These are phyloP conservation scores for Penicillium robsamsonii DNA, from an alignment of 495 filamentous ascomycete genomes.

Conservation along the genomic window DNA sequence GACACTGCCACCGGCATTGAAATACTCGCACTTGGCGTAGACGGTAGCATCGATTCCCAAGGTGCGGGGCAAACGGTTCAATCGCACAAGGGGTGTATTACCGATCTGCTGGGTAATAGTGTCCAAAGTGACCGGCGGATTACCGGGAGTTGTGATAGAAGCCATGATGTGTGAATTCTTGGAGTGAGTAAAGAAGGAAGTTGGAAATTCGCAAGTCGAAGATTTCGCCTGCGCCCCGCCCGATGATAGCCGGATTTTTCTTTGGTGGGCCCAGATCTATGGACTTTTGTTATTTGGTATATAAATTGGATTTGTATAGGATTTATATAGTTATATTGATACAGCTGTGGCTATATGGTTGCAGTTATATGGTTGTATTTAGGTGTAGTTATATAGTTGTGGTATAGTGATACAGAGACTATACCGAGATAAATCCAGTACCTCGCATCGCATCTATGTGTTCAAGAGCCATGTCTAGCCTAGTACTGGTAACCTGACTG, in stretches of 20 bases:
- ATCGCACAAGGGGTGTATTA: slow-evolving; percentile 87
- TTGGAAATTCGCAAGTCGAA: not conserved
- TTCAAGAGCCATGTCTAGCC: no score
- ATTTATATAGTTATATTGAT: no score
- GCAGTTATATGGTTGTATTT: not conserved
- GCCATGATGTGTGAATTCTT: slow-evolving; percentile 16
- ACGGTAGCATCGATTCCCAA: slow-evolving; percentile 85
- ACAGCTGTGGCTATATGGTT: no score
- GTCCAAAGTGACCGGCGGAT: slow-evolving; percentile 58
- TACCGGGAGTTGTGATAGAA: slow-evolving; percentile 35
- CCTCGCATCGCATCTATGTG: no score
- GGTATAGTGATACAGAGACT: no score
- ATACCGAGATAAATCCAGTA: no score
- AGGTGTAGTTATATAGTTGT: no score
- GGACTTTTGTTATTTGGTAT: not conserved
- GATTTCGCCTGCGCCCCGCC: slow-evolving; percentile 18
- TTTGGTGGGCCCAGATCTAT: not conserved
- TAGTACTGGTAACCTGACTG: no score
- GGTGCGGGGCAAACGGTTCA: slow-evolving; percentile 88
- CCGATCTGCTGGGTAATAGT: slow-evolving; percentile 73
- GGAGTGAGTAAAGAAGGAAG: not conserved
- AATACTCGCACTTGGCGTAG: slow-evolving; percentile 93
- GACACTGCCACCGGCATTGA: slow-evolving; percentile 96
- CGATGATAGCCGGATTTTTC: slow-evolving; percentile 23
- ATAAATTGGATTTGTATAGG: no score